Evolutionary conservation across 1,284 basidiomycete species (phyloP).

Genomic region (Ceratobasidium sp.): DNA sequence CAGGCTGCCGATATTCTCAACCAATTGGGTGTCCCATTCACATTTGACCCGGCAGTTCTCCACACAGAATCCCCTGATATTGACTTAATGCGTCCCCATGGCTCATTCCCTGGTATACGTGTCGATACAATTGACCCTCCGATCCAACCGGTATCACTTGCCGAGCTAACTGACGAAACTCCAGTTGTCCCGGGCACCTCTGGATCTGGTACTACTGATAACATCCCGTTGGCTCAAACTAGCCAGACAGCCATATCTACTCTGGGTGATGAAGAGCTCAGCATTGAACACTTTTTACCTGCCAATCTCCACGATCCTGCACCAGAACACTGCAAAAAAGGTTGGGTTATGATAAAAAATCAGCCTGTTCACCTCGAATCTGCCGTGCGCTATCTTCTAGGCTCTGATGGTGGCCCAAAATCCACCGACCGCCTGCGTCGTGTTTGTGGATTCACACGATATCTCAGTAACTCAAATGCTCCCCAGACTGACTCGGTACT

Average conservation of each 20-base stretch:
- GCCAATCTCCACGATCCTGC: too few species aligned
- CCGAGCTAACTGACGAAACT: too few species aligned
- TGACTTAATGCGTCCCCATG: slow-evolving; percentile 12
- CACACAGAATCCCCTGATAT: neutral
- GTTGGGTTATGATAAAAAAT: slow-evolving; percentile 11
- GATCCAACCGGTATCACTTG: too few species aligned
- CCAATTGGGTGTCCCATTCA: neutral
- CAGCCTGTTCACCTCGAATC: slow-evolving; percentile 18
- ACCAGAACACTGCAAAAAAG: neutral
- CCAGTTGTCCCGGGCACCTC: too few species aligned
- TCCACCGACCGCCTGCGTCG: slow-evolving; percentile 30
- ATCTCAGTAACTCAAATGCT: neutral
- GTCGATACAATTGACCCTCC: neutral
- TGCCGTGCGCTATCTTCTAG: slow-evolving; percentile 20
- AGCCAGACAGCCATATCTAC: too few species aligned
- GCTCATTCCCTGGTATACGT: neutral
- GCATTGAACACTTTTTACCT: neutral
- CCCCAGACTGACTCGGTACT: neutral
- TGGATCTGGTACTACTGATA: too few species aligned
- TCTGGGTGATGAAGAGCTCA: neutral
- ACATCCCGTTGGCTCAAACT: too few species aligned
- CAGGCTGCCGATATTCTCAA: slow-evolving; percentile 8
- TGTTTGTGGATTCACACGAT: slow-evolving; percentile 26
- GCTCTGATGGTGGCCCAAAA: neutral
- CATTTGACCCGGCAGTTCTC: neutral